A percentile compares a stretch with the other conserved stretches of the same genome.
These are phyloP conservation scores for Epichloe brachyelytri DNA, from an alignment of 2,329 filamentous ascomycete species.

Conservation along the genomic window DNA sequence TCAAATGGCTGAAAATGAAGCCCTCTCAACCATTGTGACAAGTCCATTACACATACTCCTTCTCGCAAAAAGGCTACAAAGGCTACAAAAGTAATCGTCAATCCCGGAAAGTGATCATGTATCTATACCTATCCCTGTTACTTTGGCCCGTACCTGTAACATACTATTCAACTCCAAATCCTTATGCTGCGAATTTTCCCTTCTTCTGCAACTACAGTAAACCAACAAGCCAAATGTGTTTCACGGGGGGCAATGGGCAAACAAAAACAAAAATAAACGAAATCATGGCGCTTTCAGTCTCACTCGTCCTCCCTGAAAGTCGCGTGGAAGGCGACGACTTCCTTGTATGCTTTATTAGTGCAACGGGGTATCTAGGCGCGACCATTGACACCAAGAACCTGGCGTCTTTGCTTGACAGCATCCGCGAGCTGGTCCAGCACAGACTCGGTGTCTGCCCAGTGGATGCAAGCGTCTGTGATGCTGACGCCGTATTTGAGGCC, in stretches of 20 bases:
- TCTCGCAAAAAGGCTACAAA: neutral
- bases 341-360: neutral
- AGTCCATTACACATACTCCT: too few relatives aligned
- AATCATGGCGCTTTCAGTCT: neutral
- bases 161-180: neutral
- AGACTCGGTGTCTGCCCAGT: conserved; percentile 74
- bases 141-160: neutral
- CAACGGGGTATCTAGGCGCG: neutral
- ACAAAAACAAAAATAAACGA: too few relatives aligned
- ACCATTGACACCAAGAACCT: neutral
- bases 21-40: too few relatives aligned
- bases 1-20: too few relatives aligned
- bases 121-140: neutral
- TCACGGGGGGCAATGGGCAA: neutral
- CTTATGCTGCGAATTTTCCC: neutral
- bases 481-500: conserved; percentile 79
- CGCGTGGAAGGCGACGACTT: neutral
- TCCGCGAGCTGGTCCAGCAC: conserved; percentile 76
- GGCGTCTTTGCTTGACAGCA: conserved; percentile 65
- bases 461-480: conserved; percentile 92
- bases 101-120: neutral
- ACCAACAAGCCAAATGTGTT: neutral
- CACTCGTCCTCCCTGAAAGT: neutral
- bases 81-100: neutral
- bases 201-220: neutral